phyloP scores from a whole-genome alignment of 352 stramenopile species.

The Globisporangium polare region DNA sequence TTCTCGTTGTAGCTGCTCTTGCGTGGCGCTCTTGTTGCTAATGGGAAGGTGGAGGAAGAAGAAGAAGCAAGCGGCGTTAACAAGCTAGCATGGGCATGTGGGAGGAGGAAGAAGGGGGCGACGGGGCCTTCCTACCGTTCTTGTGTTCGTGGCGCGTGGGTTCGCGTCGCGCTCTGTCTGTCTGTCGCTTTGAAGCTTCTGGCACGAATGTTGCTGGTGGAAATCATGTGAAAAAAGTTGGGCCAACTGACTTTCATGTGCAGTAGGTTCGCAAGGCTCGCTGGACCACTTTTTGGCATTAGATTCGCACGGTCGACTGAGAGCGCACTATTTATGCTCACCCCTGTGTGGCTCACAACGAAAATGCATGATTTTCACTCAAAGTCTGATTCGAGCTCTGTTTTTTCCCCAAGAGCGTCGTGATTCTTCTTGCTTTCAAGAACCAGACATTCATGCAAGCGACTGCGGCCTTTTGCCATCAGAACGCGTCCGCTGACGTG shows the following conservation, averaged over 20 bases:
- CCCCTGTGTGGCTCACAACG: no score
- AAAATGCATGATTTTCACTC: no score
- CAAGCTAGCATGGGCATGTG: neutral
- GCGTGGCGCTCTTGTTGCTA: neutral
- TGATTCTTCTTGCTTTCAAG: no score
- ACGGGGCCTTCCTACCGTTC: neutral
- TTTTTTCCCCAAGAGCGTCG: no score
- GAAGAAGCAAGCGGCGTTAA: neutral
- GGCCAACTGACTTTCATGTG: no score
- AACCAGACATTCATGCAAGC: no score
- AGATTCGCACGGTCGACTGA: no score
- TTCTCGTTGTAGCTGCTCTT: constrained; percentile 2
- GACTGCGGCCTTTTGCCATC: no score
- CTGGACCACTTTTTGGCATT: no score
- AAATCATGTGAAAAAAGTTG: neutral
- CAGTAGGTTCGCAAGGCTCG: no score
- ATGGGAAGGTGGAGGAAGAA: neutral
- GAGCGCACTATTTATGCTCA: no score
- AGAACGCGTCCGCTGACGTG: constrained; percentile 5
- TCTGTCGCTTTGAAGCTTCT: neutral
- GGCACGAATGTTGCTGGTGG: neutral
- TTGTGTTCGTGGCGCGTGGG: neutral
- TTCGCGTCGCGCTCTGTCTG: neutral
- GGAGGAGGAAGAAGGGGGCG: neutral
- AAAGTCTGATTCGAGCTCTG: no score